Evolutionary conservation across 768 basidiomycete genomes (phyloP), one percentile per base, ranked within the genome.

Genomic region (Tubosaeta sp.): DNA sequence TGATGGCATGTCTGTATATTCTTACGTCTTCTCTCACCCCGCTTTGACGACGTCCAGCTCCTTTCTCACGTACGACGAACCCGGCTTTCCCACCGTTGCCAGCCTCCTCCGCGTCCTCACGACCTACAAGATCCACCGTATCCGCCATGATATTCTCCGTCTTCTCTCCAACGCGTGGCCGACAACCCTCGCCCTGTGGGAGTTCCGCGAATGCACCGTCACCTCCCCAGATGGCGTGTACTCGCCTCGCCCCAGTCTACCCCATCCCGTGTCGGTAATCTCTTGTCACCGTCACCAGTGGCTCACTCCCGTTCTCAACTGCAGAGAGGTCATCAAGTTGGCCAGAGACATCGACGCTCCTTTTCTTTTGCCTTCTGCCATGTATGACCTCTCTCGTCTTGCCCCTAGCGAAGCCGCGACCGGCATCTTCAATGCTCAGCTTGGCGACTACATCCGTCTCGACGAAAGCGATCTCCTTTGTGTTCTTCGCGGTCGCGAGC

Each of bases 381-480:
- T 87, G 69, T 90, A 90, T 65, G 88, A 90, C 64, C 77, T 90
- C 36, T 88, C 84, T 19, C 84, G 88, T 35, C 80, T 71, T 58
- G 69, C 78, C 27, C 81, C 84, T 2, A 87, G 82, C 59, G 79
- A 81, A 44, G 79, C 81, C 30, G 78, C 78, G 25, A 65, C 72
- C 6, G 86, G 84, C 6, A 72, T 76, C 62, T 72, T 67, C 48
- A 74, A 66, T 55, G 59, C 69, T 18, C 51, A 65, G 44, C 69
- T 69, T 19, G 55, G 67, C 64, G 81, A 59, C 59, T 65, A 35
- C 76, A 80, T 53, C 53, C 55, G 47, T 36, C 56, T 69, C 40
- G 73, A 78, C 14, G 71, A 76, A 49, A 64, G 65, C 36, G 85
- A 88, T 60, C 74, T 90, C 16, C 70, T 84, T 55, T 73, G 64